Conservation (phyloP, 1,284 basidiomycete genomes). For the Coriolopsis trogii region DNA sequence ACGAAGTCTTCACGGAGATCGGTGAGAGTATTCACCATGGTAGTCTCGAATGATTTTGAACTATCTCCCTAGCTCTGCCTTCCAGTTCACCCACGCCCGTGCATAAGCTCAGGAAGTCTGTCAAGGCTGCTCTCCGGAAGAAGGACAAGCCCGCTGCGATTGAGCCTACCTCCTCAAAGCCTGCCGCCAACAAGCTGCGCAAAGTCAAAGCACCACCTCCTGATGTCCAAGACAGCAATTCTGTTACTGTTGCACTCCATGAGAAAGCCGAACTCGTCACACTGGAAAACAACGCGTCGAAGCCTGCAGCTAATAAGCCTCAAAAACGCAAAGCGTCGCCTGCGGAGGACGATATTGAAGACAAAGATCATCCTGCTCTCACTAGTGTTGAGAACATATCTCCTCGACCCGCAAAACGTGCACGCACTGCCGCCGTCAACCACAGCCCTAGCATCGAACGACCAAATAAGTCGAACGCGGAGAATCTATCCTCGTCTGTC, state of each 20-base stretch:
- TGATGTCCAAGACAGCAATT: too few relatives aligned
- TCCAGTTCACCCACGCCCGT: constrained; percentile 25
- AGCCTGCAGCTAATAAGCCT: not conserved
- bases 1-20: constrained; percentile 7
- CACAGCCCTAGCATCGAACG: too few relatives aligned
- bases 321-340: constrained; percentile 12
- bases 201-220: too few relatives aligned
- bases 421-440: constrained; percentile 5
- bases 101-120: constrained; percentile 17
- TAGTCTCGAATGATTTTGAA: not conserved
- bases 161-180: not conserved
- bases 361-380: not conserved
- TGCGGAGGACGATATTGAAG: constrained; percentile 7
- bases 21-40: not conserved
- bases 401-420: constrained; percentile 16
- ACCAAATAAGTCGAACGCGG: too few relatives aligned
- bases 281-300: too few relatives aligned
- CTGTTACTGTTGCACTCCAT: constrained; percentile 26
- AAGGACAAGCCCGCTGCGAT: too few relatives aligned
- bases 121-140: constrained; percentile 28
- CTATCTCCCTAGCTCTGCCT: constrained; percentile 1
- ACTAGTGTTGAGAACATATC: not conserved
- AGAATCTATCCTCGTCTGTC: too few relatives aligned
- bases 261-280: constrained; percentile 19
- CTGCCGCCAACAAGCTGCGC: not conserved